phyloP scores from a whole-genome alignment of 768 basidiomycete genomes.

The Xerocomellus amylosporus region DNA sequence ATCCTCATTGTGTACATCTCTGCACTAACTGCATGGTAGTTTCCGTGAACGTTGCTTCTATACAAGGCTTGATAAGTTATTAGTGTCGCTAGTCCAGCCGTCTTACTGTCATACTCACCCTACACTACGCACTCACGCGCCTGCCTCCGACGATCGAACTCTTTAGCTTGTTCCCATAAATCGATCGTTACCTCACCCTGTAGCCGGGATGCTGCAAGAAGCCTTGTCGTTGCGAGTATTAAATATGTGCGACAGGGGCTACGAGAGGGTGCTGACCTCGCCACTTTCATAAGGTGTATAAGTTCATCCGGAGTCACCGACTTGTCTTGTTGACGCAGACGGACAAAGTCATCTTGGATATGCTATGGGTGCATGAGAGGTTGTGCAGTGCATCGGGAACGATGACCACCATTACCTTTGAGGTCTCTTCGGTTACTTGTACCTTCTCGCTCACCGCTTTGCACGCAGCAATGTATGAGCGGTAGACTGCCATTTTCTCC shows the following conservation, averaged over 20 bases:
- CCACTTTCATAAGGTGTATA: slow-evolving; percentile 62
- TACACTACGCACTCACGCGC: slow-evolving; percentile 8
- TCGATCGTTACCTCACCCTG: slow-evolving; percentile 52
- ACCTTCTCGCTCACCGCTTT: slow-evolving; percentile 47
- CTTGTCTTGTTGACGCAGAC: slow-evolving; percentile 37
- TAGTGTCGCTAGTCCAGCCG: background rate
- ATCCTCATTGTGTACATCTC: background rate
- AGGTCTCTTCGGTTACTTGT: slow-evolving; percentile 49
- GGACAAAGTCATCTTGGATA: slow-evolving; percentile 75
- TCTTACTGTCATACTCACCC: slow-evolving; percentile 5
- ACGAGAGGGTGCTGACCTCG: slow-evolving; percentile 48
- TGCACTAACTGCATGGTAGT: background rate
- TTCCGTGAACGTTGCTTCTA: background rate
- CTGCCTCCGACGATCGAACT: slow-evolving; percentile 49
- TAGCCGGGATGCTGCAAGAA: slow-evolving; percentile 61
- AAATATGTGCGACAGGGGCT: background rate
- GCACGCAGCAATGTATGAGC: slow-evolving; percentile 59
- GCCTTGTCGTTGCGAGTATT: slow-evolving; percentile 36
- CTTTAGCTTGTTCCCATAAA: slow-evolving; percentile 64
- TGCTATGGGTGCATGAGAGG: slow-evolving; percentile 40
- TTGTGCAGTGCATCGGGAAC: background rate
- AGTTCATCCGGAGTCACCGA: slow-evolving; percentile 57
- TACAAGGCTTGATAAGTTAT: background rate
- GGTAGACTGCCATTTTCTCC: slow-evolving; percentile 52
- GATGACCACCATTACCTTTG: slow-evolving; percentile 45